Conservation (phyloP, 2,329 filamentous ascomycete species). For the Paracoccidioides brasiliensis region DNA sequence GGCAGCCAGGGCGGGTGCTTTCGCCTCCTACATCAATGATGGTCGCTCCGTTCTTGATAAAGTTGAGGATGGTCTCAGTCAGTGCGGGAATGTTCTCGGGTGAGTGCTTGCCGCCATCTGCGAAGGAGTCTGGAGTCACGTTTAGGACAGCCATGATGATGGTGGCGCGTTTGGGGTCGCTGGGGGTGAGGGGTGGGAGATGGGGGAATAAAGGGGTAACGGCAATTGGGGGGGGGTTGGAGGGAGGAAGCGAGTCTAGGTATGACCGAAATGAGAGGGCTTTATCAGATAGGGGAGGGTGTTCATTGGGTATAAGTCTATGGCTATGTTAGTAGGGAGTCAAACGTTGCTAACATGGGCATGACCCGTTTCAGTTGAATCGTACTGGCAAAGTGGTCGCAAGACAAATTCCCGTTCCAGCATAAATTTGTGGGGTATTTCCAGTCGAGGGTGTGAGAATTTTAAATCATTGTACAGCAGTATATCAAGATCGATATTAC, state of each 20-base stretch:
- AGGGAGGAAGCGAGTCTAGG: constrained; percentile 23
- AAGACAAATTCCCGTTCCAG: constrained; percentile 88
- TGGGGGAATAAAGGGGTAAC: constrained; percentile 26
- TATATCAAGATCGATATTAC: constrained; percentile 91
- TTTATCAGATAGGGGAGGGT: constrained; percentile 19
- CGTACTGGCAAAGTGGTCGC: constrained; percentile 54
- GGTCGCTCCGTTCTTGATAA: constrained; percentile 58
- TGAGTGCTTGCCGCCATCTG: constrained; percentile 62
- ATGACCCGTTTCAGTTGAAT: constrained; percentile 7
- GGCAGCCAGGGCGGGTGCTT: constrained; percentile 68
- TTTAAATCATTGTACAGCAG: constrained; percentile 61
- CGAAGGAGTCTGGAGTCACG: constrained; percentile 92
- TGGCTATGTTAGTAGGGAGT: neutral
- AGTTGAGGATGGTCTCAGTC: constrained; percentile 43
- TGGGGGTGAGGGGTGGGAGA: constrained; percentile 45
- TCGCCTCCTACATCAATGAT: constrained; percentile 91
- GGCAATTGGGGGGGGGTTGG: constrained; percentile 24
- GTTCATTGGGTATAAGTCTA: constrained; percentile 32
- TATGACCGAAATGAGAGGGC: constrained; percentile 22
- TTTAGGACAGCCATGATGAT: constrained; percentile 91
- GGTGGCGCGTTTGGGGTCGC: constrained; percentile 46
- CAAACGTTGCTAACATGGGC: neutral
- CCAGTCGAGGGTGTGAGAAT: constrained; percentile 59
- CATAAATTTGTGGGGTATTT: constrained; percentile 73
- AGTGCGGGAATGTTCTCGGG: constrained; percentile 38